A percentile compares a stretch with the other conserved stretches of the same genome.
Evolutionary conservation across 2,329 filamentous ascomycete species (phyloP).

Genomic region (Apiospora sp.): DNA sequence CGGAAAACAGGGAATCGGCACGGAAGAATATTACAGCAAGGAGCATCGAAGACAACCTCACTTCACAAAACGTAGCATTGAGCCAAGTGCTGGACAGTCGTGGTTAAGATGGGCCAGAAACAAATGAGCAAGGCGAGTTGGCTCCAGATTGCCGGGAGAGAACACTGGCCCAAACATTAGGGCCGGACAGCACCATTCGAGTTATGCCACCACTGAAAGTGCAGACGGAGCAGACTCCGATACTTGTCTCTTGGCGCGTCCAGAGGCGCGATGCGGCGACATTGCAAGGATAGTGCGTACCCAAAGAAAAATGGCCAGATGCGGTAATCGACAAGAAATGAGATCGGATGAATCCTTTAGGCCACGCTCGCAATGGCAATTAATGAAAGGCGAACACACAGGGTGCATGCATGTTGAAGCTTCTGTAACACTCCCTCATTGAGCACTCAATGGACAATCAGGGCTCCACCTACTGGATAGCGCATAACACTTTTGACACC

Average conservation of each 20-base stretch:
- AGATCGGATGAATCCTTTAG: background rate
- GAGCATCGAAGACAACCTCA: background rate
- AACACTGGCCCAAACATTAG: background rate
- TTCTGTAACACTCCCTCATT: background rate
- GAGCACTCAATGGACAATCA: background rate
- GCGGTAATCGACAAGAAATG: constrained; percentile 1
- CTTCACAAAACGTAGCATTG: background rate
- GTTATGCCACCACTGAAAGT: constrained; percentile 1
- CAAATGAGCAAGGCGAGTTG: background rate
- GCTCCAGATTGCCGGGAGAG: background rate
- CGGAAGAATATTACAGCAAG: background rate
- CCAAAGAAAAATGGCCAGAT: background rate
- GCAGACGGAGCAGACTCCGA: background rate
- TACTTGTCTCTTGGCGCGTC: background rate
- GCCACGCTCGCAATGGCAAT: background rate
- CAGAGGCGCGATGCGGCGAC: background rate
- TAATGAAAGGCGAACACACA: background rate
- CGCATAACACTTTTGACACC: background rate
- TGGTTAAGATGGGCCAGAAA: background rate
- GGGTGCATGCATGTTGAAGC: background rate
- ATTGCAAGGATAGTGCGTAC: background rate
- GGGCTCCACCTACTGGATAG: background rate
- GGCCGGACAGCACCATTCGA: background rate
- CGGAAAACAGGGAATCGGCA: background rate
- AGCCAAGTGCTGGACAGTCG: background rate